phyloP scores from a whole-genome alignment of 371 early-diverging fungal species.

The Dichotomocladium elegans region DNA sequence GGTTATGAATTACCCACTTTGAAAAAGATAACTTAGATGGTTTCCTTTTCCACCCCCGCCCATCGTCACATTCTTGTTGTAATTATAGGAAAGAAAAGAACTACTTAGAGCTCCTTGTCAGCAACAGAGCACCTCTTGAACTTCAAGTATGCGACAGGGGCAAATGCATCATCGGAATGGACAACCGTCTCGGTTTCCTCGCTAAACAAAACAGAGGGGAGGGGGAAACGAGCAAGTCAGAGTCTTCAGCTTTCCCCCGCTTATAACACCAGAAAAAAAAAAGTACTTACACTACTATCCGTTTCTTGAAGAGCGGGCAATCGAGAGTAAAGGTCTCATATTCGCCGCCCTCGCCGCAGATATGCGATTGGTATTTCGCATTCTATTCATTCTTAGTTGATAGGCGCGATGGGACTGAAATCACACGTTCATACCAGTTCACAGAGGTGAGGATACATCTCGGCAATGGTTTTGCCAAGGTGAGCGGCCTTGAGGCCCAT shows the following conservation, averaged over 20 bases:
- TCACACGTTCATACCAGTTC: no score
- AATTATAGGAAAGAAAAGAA: not conserved
- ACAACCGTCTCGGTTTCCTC: constrained; percentile 72
- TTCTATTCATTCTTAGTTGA: constrained; percentile 36
- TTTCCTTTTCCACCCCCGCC: no score
- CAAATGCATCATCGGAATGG: constrained; percentile 83
- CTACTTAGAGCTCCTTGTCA: constrained; percentile 36
- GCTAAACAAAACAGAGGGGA: constrained; percentile 76
- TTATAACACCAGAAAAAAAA: not conserved
- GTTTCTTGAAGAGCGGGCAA: constrained; percentile 92
- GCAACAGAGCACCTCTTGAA: constrained; percentile 59
- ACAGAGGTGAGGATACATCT: constrained; percentile 74
- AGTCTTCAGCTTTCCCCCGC: not conserved
- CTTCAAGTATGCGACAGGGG: constrained; percentile 77
- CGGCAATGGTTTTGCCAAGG: constrained; percentile 75
- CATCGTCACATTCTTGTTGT: not conserved
- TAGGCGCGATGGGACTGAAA: not conserved
- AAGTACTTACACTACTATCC: constrained; percentile 59
- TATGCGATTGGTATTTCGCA: constrained; percentile 80
- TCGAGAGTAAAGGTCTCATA: constrained; percentile 98
- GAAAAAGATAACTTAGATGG: constrained; percentile 33
- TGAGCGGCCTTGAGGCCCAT: constrained; percentile 74
- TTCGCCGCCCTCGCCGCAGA: constrained; percentile 99
- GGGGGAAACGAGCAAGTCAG: no score
- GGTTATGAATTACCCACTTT: constrained; percentile 35